Base-by-base conservation (phyloP, 2,329 filamentous ascomycete species). In the Trichophyton simii region DNA sequence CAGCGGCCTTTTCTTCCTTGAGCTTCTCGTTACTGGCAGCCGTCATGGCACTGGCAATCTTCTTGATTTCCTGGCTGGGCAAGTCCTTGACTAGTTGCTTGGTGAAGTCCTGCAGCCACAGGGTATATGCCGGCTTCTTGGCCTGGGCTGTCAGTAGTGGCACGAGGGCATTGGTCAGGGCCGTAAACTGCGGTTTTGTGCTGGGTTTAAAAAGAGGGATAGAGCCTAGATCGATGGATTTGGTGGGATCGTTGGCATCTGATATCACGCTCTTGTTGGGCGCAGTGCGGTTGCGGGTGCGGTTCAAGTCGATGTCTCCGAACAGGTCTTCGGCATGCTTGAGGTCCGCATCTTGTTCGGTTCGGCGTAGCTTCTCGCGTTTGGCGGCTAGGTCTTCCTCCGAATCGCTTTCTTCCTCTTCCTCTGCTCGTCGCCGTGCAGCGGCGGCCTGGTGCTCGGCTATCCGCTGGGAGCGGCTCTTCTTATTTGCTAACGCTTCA, bases 1-100 rank as follows among this genome's bases (percentile, higher is more conserved):
- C 90, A 2, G 89, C 84, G 3, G 87, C 86, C 82, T 97, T 96
- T 82, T 99, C 94, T 75, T 96, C 91, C 80, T 91, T 95, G 87
- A 97, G 87, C 82, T 95, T 96, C 83, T 97, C 94, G 73, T 99
- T 99, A 72, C 89, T 83, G 61, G 96, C 82, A 3, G 91, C 87
- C n/a, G 91, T 96, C 70, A 99, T 77, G 3, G 83, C 82, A 74
- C 88, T 95, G 11, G 90, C 84, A 66, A 96, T 84, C 82, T 97
- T 97, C 83, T 97, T 96, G 77, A 97, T 91, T 78, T 97, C 91
- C 62, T 94, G 87, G 72, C 89, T 95, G 13, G 88, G 86, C 67
- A 99, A 77, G 31, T 96, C 91, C 77, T 91, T 91, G 68, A 86
- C 84, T 52, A 97, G 82, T 71, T 89, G 85, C 80, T 95, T 96